These are phyloP conservation scores for Sclerospora graminicola DNA, from an alignment of 352 stramenopile species.

Conservation along the genomic window DNA sequence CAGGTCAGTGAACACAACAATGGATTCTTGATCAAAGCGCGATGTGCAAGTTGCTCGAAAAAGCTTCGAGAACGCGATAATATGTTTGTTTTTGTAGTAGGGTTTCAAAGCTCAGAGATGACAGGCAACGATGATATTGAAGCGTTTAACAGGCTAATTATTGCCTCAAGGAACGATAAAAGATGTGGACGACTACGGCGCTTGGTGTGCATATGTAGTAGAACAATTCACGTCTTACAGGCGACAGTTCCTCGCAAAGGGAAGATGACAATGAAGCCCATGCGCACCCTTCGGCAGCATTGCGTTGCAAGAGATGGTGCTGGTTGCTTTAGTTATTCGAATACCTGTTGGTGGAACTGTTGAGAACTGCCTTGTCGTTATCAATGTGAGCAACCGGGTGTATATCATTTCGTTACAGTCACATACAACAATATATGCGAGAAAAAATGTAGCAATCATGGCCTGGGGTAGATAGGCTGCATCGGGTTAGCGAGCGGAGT, in stretches of 20 bases:
- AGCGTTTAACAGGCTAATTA: constrained; percentile 1
- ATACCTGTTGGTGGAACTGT: constrained; percentile 41
- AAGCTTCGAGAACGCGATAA: constrained; percentile 45
- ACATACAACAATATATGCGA: constrained; percentile 43
- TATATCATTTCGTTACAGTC: constrained; percentile 57
- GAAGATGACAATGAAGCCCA: constrained; percentile 46
- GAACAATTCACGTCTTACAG: constrained; percentile 38
- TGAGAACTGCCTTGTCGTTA: constrained; percentile 49
- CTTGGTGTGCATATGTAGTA: constrained; percentile 49
- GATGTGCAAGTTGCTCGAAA: constrained; percentile 32
- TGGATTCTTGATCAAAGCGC: neutral
- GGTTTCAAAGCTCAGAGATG: constrained; percentile 13
- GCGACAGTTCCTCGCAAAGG: constrained; percentile 37
- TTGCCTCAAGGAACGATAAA: constrained; percentile 11
- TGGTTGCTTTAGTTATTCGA: constrained; percentile 41
- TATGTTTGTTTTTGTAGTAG: constrained; percentile 36
- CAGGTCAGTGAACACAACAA: constrained; percentile 9
- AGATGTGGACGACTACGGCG: constrained; percentile 33
- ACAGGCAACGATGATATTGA: constrained; percentile 3
- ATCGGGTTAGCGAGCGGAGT: constrained; percentile 30
- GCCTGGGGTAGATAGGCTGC: constrained; percentile 18
- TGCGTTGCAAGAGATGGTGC: constrained; percentile 29
- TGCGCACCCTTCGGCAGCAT: constrained; percentile 41
- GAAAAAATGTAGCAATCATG: constrained; percentile 22
- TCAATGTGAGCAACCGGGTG: constrained; percentile 56